These are phyloP conservation scores for Globisporangium okanoganense DNA, from an alignment of 352 stramenopile genomes.

Conservation along the genomic window DNA sequence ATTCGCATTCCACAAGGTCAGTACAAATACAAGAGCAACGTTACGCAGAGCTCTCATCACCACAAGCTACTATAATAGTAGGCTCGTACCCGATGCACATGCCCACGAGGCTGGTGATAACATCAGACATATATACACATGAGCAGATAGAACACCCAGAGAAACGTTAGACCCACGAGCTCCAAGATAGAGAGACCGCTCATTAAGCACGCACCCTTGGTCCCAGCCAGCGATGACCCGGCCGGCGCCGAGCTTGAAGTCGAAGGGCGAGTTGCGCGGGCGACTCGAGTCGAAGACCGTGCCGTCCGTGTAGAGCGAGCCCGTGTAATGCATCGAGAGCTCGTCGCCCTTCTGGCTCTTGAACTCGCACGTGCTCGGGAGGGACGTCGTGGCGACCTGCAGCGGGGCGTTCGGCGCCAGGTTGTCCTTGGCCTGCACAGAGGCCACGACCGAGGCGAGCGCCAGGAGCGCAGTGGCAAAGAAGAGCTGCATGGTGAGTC, in stretches of 20 bases:
- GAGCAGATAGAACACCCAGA: too few species aligned
- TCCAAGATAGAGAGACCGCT: not conserved
- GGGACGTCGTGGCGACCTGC: slow-evolving; percentile 78
- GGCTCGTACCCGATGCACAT: slow-evolving; percentile 6
- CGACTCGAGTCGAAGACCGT: slow-evolving; percentile 97
- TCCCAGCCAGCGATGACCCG: slow-evolving; percentile 82
- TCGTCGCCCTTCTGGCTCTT: slow-evolving; percentile 81
- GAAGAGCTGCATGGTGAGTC: slow-evolving; percentile 37
- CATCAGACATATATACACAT: not conserved
- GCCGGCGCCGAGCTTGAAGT: slow-evolving; percentile 92
- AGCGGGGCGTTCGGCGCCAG: slow-evolving; percentile 62
- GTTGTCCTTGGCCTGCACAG: slow-evolving; percentile 59
- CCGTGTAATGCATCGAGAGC: slow-evolving; percentile 96
- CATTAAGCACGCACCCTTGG: slow-evolving; percentile 44
- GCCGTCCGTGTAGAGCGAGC: slow-evolving; percentile 93
- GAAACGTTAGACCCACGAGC: not conserved
- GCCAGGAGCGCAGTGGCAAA: slow-evolving; percentile 28
- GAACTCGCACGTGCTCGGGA: slow-evolving; percentile 53
- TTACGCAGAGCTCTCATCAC: not conserved
- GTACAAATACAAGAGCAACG: not conserved
- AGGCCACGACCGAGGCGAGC: slow-evolving; percentile 22
- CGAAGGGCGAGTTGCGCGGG: slow-evolving; percentile 91
- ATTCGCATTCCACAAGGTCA: not conserved
- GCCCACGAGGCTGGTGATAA: not conserved
- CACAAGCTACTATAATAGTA: not conserved